These are phyloP conservation scores for Tylopilus felleus DNA, from an alignment of 768 basidiomycete species.

Conservation along the genomic window DNA sequence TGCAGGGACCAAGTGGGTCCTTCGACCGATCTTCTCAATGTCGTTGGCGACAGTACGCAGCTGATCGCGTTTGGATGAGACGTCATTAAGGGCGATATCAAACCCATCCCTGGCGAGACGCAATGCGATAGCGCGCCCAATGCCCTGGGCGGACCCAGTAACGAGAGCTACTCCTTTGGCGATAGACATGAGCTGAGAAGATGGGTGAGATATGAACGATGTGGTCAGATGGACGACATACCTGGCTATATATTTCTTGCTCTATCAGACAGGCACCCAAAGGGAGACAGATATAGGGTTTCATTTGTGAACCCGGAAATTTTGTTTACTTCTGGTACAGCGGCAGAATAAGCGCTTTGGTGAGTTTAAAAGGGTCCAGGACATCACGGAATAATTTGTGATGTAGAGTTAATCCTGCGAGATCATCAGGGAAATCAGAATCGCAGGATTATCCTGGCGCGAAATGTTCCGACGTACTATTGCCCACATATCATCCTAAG, in stretches of 20 bases:
- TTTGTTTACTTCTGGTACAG: not conserved
- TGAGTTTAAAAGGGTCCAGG: not conserved
- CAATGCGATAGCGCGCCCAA: slow-evolving; percentile 33
- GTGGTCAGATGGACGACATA: too few relatives aligned
- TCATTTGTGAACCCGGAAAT: not conserved
- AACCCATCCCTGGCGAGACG: slow-evolving; percentile 34
- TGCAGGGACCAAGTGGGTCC: slow-evolving; percentile 26
- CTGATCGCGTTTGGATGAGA: slow-evolving; percentile 24
- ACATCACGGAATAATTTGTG: too few relatives aligned
- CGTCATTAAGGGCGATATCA: slow-evolving; percentile 32
- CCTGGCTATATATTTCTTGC: not conserved
- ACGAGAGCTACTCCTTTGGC: slow-evolving; percentile 33
- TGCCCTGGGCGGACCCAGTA: slow-evolving; percentile 33
- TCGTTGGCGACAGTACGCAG: slow-evolving; percentile 30
- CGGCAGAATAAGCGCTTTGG: not conserved
- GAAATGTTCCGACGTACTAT: not conserved
- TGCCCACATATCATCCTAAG: not conserved
- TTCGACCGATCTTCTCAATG: slow-evolving; percentile 29
- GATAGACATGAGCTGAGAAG: slow-evolving; percentile 15
- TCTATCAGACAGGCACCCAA: not conserved
- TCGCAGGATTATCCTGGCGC: not conserved
- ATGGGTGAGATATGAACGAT: not conserved
- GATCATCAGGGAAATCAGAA: not conserved
- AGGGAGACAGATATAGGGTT: not conserved
- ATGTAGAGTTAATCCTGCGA: not conserved